Base-by-base conservation (phyloP, 208 protist genomes). In the Trypanosoma cruzi region DNA sequence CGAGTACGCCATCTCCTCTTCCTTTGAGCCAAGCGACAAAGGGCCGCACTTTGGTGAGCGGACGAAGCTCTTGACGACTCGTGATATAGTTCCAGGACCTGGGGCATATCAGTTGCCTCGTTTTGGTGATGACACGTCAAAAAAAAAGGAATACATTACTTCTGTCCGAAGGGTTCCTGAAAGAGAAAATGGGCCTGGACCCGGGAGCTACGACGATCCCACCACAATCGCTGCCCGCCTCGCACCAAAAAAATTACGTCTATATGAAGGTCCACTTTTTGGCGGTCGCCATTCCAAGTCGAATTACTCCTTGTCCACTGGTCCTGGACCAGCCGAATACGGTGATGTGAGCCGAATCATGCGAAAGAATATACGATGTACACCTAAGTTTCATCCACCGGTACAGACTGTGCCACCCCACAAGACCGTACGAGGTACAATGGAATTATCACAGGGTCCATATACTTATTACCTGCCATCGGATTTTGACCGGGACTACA, bases 401-500 rank as follows among this genome's bases (percentile, higher is more conserved):
- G 64, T 81, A 18, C 60, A 69, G 24, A 34, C 44, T 22, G n/a
- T 64, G 29, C 37, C 48, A 60, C 0, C 20, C 28, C 16, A 22
- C n/a, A 67, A 68, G 31, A 62, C 24, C 29, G 18, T 40, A 28
- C n/a, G 4, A 4, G 37, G 6, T 0, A 36, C 42, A 10, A 24
- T 29, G 0, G 36, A 60, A 22, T 5, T 18, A 3, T 37, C 10
- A 13, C 70, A 50, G 18, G 50, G 54, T 1, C 54, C 63, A 32
- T 61, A 55, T 13, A 49, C 36, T 13, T 68, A 70, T 46, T 29
- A 1, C 4, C 29, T 95, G 4, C 89, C 89, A 5, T 95, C 89
- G 20, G 89, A 95, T 56, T 95, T 95, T 74, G 84, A 91, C 68
- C 85, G 83, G 62, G 67, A 90, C 66, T 89, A 78, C 69, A 75